Evolutionary conservation across 129 eudicot genomes (phyloP).

Genomic region (Flaveria robusta): DNA sequence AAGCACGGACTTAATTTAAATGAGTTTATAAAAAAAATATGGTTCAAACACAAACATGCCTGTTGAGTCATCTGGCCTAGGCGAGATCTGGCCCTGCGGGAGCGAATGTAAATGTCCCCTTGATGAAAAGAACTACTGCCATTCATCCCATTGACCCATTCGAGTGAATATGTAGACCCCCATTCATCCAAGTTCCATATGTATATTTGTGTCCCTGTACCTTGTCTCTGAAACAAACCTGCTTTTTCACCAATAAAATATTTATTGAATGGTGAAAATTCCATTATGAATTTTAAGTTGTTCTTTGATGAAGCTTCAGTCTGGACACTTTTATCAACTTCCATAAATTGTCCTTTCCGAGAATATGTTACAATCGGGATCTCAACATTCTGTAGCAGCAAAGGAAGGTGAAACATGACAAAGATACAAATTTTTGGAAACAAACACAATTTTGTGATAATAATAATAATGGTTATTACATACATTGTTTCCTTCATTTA

Average conservation of each 20-base stretch:
- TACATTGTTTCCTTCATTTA: conserved; percentile 30
- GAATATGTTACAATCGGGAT: conserved; percentile 18
- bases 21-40: background rate
- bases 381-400: conserved; percentile 17
- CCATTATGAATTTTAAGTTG: conserved; percentile 55
- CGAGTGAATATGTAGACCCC: conserved; percentile 61
- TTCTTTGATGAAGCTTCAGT: conserved; percentile 46
- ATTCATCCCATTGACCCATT: conserved; percentile 52
- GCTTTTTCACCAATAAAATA: conserved; percentile 73
- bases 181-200: conserved; percentile 74
- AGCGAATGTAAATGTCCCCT: conserved; percentile 49
- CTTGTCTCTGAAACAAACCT: conserved; percentile 48
- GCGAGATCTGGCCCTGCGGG: conserved; percentile 59
- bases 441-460: background rate
- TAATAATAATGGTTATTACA: conserved; percentile 24
- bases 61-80: conserved; percentile 57
- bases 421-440: background rate
- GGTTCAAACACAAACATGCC: conserved; percentile 31
- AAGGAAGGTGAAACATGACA: conserved; percentile 9
- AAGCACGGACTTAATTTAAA: background rate
- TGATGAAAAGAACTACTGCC: conserved; percentile 66
- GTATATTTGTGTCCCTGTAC: conserved; percentile 75
- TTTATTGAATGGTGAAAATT: conserved; percentile 67
- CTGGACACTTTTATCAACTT: conserved; percentile 44
- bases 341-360: conserved; percentile 14